Conservation (phyloP, 352 stramenopile species). For the Aphanomyces stellatus region DNA sequence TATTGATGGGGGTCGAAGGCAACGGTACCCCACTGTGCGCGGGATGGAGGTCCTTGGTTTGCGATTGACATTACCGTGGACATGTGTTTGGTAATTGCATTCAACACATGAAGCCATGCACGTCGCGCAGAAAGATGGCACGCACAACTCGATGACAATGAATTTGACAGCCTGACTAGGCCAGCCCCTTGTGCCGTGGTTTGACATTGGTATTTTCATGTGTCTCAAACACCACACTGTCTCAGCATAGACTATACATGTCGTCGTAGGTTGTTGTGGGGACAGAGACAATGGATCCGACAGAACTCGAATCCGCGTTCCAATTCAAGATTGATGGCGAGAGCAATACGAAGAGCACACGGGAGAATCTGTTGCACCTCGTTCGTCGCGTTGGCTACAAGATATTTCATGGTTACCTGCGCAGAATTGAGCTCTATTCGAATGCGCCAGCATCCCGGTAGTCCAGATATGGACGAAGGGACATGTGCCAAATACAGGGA, state of each 20-base stretch:
- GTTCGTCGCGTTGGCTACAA: neutral
- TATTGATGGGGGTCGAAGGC: neutral
- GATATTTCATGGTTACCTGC: slow-evolving; percentile 1
- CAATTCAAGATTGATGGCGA: neutral
- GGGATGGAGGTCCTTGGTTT: neutral
- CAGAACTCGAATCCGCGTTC: neutral
- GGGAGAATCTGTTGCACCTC: neutral
- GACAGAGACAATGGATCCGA: neutral
- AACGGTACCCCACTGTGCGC: neutral
- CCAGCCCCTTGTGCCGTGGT: neutral
- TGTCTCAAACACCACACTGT: neutral
- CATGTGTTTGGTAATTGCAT: neutral
- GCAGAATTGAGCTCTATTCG: neutral
- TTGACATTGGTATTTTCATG: neutral
- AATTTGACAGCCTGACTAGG: too few species aligned
- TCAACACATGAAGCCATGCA: slow-evolving; percentile 2
- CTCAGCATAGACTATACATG: neutral
- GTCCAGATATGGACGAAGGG: neutral
- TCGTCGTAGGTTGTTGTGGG: neutral
- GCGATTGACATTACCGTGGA: neutral
- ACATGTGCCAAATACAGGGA: neutral
- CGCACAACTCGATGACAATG: too few species aligned
- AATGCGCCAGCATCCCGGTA: neutral
- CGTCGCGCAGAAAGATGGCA: too few species aligned
- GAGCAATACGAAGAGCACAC: neutral